These are phyloP conservation scores for Brassica incana DNA, from an alignment of 345 rosid genomes.

Conservation along the genomic window DNA sequence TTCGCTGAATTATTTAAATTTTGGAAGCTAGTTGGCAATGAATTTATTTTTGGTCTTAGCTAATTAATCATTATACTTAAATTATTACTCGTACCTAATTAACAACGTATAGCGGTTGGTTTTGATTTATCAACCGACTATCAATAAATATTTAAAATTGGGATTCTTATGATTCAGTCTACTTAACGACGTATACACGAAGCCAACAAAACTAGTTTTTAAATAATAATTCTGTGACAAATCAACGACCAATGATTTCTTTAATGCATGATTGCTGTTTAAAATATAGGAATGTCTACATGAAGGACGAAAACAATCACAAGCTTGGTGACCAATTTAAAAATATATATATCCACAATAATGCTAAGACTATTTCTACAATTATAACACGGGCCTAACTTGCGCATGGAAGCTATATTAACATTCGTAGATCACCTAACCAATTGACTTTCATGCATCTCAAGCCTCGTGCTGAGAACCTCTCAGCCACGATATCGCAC, in stretches of 20 bases:
- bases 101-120: constrained; percentile 18
- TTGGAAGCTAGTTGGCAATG: background rate
- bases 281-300: no score
- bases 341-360: background rate
- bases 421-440: constrained; percentile 18
- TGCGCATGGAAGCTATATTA: constrained; percentile 15
- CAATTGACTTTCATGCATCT: constrained; percentile 45
- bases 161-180: constrained; percentile 12
- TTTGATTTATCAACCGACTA: constrained; percentile 4
- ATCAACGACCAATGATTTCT: background rate
- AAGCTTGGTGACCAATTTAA: background rate
- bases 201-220: constrained; percentile 2
- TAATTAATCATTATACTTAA: background rate
- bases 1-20: background rate
- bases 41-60: background rate
- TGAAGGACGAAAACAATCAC: background rate
- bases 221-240: background rate
- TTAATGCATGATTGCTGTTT: constrained; percentile 1
- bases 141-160: background rate
- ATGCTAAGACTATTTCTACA: background rate
- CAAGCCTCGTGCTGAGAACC: constrained; percentile 11
- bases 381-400: constrained; percentile 16
- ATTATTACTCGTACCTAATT: constrained; percentile 5
- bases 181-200: constrained; percentile 3
- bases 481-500: background rate